A percentile compares a stretch with the other conserved stretches of the same genome.
Conservation (phyloP, 2,329 filamentous ascomycete species). For the Rhynchosporium secalis region DNA sequence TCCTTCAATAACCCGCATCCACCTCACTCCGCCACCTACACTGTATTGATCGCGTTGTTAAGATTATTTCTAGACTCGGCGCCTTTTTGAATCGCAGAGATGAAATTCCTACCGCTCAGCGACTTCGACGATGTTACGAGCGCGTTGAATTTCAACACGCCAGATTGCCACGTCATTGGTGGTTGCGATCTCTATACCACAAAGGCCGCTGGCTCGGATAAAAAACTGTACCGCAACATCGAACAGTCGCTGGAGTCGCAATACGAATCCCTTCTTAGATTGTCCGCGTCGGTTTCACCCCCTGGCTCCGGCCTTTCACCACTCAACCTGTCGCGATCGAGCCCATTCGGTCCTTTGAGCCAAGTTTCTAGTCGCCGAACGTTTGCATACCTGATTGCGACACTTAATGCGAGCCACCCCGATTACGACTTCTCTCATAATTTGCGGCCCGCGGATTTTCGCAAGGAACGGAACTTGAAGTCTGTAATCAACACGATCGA, state of each 20-base stretch:
- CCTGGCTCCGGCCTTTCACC: conserved; percentile 66
- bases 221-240: conserved; percentile 96
- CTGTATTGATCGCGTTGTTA: conserved; percentile 32
- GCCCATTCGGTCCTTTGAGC: conserved; percentile 87
- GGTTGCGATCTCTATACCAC: conserved; percentile 97
- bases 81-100: conserved; percentile 27
- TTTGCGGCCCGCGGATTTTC: conserved; percentile 85
- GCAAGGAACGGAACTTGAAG: conserved; percentile 75
- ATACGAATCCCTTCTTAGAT: conserved; percentile 82
- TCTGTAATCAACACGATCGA: conserved; percentile 86
- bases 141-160: conserved; percentile 93
- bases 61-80: conserved; percentile 33
- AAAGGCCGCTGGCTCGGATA: conserved; percentile 91
- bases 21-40: conserved; percentile 18
- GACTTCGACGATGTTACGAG: conserved; percentile 90
- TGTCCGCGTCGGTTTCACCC: conserved; percentile 84
- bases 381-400: conserved; percentile 95
- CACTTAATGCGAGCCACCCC: conserved; percentile 90
- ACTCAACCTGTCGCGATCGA: conserved; percentile 79
- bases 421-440: conserved; percentile 98
- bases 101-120: conserved; percentile 85
- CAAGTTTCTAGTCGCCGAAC: conserved; percentile 86
- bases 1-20: conserved; percentile 32
- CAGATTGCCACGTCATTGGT: conserved; percentile 87
- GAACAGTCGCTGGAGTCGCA: conserved; percentile 88